phyloP scores from a whole-genome alignment of 768 basidiomycete genomes.

The Ephemerocybe angulata region DNA sequence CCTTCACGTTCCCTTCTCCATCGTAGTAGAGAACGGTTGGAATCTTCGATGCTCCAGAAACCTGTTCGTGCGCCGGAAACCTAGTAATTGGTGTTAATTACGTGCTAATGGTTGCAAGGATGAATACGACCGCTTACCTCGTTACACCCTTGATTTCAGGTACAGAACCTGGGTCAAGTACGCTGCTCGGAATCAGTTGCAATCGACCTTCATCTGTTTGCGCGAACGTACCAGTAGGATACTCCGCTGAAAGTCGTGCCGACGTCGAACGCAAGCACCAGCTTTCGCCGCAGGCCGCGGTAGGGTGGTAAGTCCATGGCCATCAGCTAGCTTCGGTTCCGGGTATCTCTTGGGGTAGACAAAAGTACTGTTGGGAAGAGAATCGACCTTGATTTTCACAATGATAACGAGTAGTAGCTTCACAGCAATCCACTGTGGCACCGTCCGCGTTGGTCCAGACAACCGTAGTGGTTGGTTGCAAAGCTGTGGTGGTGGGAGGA shows the following conservation, averaged over 20 bases:
- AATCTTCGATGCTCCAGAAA: slow-evolving; percentile 43
- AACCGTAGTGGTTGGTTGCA: no score
- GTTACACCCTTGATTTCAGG: slow-evolving; percentile 22
- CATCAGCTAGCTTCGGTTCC: no score
- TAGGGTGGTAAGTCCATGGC: no score
- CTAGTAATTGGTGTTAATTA: slow-evolving; percentile 18
- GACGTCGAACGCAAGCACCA: slow-evolving; percentile 39
- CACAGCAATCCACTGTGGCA: no score
- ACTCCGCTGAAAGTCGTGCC: slow-evolving; percentile 42
- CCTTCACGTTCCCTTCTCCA: slow-evolving; percentile 28
- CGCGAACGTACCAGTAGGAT: slow-evolving; percentile 31
- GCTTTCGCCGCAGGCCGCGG: slow-evolving; percentile 22
- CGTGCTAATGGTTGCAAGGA: background rate
- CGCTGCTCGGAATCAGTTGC: no score
- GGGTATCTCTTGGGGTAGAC: no score
- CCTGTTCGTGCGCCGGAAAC: slow-evolving; percentile 40
- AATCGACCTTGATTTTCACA: no score
- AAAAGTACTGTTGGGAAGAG: no score
- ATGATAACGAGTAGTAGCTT: no score
- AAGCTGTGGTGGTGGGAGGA: no score
- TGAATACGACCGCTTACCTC: slow-evolving; percentile 11
- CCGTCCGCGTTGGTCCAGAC: no score
- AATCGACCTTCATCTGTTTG: no score
- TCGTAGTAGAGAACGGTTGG: slow-evolving; percentile 48
- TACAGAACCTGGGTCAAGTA: slow-evolving; percentile 37